Percentiles rank a stretch among this genome's conserved stretches.
Evolutionary conservation across 192 early-diverging fungal genomes (phyloP).

Genomic region (Backusella circina): DNA sequence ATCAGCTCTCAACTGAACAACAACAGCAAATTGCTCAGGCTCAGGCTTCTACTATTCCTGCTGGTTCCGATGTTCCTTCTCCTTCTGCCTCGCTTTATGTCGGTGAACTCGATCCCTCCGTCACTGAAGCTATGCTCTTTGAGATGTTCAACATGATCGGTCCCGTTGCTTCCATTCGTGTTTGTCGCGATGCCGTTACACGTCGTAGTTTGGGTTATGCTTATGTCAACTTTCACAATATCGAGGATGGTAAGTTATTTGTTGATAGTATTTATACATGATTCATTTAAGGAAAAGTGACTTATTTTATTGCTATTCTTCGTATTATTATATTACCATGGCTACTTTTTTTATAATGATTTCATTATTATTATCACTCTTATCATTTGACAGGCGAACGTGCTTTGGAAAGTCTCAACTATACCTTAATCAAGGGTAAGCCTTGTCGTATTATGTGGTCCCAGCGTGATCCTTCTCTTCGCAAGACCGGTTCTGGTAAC

Average conservation of each 20-base stretch:
- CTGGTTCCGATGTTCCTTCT: constrained; percentile 24
- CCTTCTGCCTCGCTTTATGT: constrained; percentile 89
- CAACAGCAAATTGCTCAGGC: background rate
- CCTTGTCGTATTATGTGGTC: constrained; percentile 99
- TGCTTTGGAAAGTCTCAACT: constrained; percentile 93
- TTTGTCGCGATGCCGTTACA: constrained; percentile 97
- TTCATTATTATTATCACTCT: background rate
- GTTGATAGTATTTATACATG: background rate
- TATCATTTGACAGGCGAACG: constrained; percentile 60
- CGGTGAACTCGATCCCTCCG: constrained; percentile 93
- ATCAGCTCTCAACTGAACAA: background rate
- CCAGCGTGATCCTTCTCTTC: constrained; percentile 94
- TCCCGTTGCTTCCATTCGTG: constrained; percentile 94
- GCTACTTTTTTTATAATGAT: too few relatives aligned
- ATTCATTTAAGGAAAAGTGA: background rate
- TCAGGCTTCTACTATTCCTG: background rate
- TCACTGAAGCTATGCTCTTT: constrained; percentile 96
- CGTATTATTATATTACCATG: background rate
- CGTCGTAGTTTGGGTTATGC: constrained; percentile 95
- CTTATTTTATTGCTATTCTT: background rate
- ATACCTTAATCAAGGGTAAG: constrained; percentile 89
- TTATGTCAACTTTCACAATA: constrained; percentile 98
- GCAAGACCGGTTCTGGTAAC: constrained; percentile 89
- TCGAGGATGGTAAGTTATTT: constrained; percentile 74
- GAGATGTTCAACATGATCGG: constrained; percentile 96